Conservation (phyloP, 2,329 filamentous ascomycete genomes). For the Colletotrichum sojae region DNA sequence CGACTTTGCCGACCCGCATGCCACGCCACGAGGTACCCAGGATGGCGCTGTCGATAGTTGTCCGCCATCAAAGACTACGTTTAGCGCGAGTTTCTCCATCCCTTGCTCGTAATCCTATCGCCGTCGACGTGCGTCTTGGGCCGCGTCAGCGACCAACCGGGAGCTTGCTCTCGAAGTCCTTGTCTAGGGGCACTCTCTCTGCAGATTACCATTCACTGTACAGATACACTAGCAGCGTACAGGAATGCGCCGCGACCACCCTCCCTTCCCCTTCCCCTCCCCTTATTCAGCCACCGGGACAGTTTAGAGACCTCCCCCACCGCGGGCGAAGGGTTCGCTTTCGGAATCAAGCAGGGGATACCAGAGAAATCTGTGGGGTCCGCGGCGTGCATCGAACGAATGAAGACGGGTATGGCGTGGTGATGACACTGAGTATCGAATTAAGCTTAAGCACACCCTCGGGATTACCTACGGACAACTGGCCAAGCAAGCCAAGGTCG, state of each 20-base stretch:
- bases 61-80: conserved; percentile 22
- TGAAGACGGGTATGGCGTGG: conserved; percentile 31
- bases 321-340: conserved; percentile 32
- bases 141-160: conserved; percentile 35
- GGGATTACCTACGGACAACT: conserved; percentile 28
- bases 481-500: conserved; percentile 17
- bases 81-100: conserved; percentile 25
- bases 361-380: conserved; percentile 13
- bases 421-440: conserved; percentile 39
- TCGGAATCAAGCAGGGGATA: conserved; percentile 27
- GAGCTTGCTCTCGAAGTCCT: background rate
- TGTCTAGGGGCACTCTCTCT: background rate
- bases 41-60: conserved; percentile 36
- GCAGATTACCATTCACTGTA: background rate
- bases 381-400: conserved; percentile 29
- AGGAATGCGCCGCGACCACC: background rate
- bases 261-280: background rate
- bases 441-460: conserved; percentile 41
- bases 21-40: conserved; percentile 35
- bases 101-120: conserved; percentile 15
- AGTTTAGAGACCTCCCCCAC: conserved; percentile 12
- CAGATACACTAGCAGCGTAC: background rate
- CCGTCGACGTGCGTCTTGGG: conserved; percentile 12
- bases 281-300: conserved; percentile 21
- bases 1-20: conserved; percentile 34